Conservation (phyloP, 2,329 filamentous ascomycete species). For the Sporothrix brunneoviolacea region DNA sequence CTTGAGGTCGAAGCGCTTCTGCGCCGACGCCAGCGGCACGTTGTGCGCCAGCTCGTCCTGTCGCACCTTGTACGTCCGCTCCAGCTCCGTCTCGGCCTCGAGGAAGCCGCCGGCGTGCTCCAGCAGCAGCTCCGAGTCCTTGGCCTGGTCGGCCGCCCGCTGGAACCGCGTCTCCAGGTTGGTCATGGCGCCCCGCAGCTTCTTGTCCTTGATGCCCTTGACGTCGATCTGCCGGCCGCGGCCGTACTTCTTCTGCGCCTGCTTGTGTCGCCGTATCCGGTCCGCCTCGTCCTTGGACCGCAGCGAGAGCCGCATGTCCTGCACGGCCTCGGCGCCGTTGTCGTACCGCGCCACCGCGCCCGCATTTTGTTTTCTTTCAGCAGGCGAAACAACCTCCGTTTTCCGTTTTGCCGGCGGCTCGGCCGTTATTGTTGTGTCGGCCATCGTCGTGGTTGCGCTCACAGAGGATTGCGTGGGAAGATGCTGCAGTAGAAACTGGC, state of each 20-base stretch:
- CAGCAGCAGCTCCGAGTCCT: slow-evolving; percentile 90
- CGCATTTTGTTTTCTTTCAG: background rate
- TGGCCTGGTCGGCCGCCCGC: slow-evolving; percentile 72
- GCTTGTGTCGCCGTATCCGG: slow-evolving; percentile 45
- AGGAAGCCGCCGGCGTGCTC: slow-evolving; percentile 82
- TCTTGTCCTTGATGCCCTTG: slow-evolving; percentile 77
- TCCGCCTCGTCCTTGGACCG: slow-evolving; percentile 44
- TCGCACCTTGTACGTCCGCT: slow-evolving; percentile 85
- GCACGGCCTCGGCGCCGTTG: slow-evolving; percentile 48
- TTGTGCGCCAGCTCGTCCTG: slow-evolving; percentile 75
- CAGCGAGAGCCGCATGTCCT: slow-evolving; percentile 45
- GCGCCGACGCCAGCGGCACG: slow-evolving; percentile 75
- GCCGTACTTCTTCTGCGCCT: slow-evolving; percentile 73
- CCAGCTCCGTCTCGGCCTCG: slow-evolving; percentile 80
- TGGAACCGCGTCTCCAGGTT: slow-evolving; percentile 76
- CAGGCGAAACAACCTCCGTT: background rate
- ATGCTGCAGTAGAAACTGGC: background rate
- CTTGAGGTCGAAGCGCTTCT: slow-evolving; percentile 88
- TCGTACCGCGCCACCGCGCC: slow-evolving; percentile 3
- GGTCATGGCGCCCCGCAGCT: slow-evolving; percentile 73
- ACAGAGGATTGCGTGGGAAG: no score
- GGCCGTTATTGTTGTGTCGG: slow-evolving; percentile 1
- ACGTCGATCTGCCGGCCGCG: slow-evolving; percentile 64
- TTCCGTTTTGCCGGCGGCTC: background rate
- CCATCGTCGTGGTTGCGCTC: slow-evolving; percentile 3